A percentile compares a stretch with the other conserved stretches of the same genome.
phyloP scores from a whole-genome alignment of 1,139 yeast genomes.

The Ogataea hybrid region DNA sequence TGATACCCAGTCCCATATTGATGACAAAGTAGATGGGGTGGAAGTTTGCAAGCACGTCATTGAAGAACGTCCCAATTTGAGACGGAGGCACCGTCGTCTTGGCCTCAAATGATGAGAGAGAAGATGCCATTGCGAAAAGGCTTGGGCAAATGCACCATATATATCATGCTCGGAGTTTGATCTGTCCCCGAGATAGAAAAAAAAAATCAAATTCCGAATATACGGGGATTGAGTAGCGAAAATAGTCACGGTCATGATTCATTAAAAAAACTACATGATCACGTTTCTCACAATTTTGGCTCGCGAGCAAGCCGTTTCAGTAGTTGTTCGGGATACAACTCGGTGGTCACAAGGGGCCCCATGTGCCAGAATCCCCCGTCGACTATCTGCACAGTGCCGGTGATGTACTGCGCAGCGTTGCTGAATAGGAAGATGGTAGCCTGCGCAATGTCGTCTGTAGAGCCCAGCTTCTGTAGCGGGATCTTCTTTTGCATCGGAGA shows the following conservation, averaged over 20 bases:
- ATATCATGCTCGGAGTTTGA: neutral
- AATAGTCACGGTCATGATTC: neutral
- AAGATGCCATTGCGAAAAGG: neutral
- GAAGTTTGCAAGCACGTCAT: conserved; percentile 33
- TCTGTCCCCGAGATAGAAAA: neutral
- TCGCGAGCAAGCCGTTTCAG: conserved; percentile 25
- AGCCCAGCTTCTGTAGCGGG: conserved; percentile 79
- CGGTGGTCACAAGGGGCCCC: conserved; percentile 44
- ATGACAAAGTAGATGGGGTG: conserved; percentile 65
- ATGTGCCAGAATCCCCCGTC: conserved; percentile 93
- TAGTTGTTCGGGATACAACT: conserved; percentile 40
- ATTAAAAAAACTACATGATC: neutral
- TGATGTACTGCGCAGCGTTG: conserved; percentile 73
- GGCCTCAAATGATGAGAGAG: neutral
- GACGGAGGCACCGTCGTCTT: neutral
- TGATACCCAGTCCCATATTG: conserved; percentile 85
- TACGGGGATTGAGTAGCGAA: neutral
- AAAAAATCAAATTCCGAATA: conserved; percentile 1
- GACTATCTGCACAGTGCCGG: conserved; percentile 77
- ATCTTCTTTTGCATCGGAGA: conserved; percentile 46
- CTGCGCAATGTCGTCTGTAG: conserved; percentile 79
- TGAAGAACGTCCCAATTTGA: conserved; percentile 9
- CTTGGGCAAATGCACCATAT: neutral
- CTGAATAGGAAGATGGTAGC: conserved; percentile 83
- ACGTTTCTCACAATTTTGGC: conserved; percentile 26